Conservation (phyloP, 768 basidiomycete genomes). For the Pholiota microspora region DNA sequence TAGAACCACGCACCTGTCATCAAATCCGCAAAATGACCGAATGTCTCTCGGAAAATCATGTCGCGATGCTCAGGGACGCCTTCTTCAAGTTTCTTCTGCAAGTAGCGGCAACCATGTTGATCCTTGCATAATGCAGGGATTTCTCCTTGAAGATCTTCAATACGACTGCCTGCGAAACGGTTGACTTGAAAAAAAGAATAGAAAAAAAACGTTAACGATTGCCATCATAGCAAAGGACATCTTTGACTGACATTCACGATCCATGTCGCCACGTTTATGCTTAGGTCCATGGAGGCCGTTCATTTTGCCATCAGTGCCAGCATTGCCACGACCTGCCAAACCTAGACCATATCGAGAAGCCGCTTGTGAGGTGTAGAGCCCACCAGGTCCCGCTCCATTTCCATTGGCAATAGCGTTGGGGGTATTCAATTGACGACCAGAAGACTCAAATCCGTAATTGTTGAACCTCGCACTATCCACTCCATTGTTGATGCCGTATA, state of each 20-base stretch:
- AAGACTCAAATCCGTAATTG: constrained; percentile 54
- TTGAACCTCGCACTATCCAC: constrained; percentile 55
- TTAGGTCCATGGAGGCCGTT: constrained; percentile 90
- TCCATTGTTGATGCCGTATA: constrained; percentile 47
- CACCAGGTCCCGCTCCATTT: constrained; percentile 62
- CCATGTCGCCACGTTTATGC: constrained; percentile 91
- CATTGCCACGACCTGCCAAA: constrained; percentile 48
- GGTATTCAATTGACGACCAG: constrained; percentile 33
- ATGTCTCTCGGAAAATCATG: constrained; percentile 99
- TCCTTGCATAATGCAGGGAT: constrained; percentile 95
- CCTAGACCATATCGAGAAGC: constrained; percentile 76
- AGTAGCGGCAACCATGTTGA: constrained; percentile 96
- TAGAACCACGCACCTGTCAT: constrained; percentile 76
- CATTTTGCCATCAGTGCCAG: constrained; percentile 70
- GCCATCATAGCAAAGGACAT: neutral
- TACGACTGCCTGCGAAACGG: constrained; percentile 91
- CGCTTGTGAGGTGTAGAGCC: constrained; percentile 68
- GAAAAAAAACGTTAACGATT: too few species aligned
- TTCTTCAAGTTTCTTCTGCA: constrained; percentile 99
- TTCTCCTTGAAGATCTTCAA: constrained; percentile 95
- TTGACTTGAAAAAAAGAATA: constrained; percentile 83
- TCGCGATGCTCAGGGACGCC: constrained; percentile 94
- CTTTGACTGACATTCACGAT: constrained; percentile 67
- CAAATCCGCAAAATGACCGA: constrained; percentile 94
- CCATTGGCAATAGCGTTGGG: constrained; percentile 23